Evolutionary conservation across 176 grass and related monocot species (phyloP), one percentile per base, ranked within the genome.

Genomic region (Cenchrus fungigraminus): DNA sequence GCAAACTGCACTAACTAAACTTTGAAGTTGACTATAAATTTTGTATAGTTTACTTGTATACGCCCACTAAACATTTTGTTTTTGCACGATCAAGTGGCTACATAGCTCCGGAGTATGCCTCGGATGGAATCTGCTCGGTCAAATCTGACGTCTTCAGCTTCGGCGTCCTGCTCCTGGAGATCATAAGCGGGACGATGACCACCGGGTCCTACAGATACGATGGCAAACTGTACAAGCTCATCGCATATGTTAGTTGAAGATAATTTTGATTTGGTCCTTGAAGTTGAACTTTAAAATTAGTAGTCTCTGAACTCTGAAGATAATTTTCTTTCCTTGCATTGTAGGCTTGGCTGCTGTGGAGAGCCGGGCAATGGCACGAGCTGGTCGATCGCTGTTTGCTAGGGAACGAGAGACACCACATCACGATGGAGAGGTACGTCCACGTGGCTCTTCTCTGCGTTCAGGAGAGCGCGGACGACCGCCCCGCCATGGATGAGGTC

Each of bases 81-180:
- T 56, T 56, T 29, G 20, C 52, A 58, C 56, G 29, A 50, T 9
- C 71, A 53, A 91, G 89, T 80, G 89, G 89, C 2, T 91, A 91
- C 77, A 91, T 87, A 74, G 77, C 88, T 51, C 88, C 88, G 12
- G 88, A 90, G 13, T 90, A 90, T 71, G 84, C 80, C 52, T 81
- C 74, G 20, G 72, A 91, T 69, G 89, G 89, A 6, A 46, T 74
- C 3, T 91, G 74, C 60, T 91, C 89, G 22, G 50, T 79, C 57
- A 91, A 91, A 51, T 87, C 85, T 10, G 89, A 91, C 37, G 89
- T 91, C 29, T 91, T 91, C 78, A 91, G 89, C 82, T 91, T 76
- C 77, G 88, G 84, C 32, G 73, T 90, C 60, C 76, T 90, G 52
- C 29, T 90, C 61, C n/a, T 90, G 54, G 89, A 91, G 80, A 87